These are phyloP conservation scores for Raffaelea ambrosiae DNA, from an alignment of 2,329 filamentous ascomycete species.

Conservation along the genomic window DNA sequence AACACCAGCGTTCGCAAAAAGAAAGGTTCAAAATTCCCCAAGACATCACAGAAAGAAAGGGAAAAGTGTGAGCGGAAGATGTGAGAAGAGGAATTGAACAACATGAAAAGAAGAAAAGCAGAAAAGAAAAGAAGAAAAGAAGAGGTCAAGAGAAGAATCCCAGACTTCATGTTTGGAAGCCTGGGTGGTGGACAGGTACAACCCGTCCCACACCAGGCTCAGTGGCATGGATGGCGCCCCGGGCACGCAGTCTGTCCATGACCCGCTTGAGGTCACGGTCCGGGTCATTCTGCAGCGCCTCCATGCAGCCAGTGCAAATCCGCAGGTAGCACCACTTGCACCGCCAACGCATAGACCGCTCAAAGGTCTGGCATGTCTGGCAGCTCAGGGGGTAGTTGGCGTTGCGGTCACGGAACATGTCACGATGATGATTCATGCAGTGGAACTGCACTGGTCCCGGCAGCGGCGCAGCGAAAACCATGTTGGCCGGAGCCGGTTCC, in stretches of 20 bases:
- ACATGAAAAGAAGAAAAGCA: not conserved
- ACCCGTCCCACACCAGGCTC: not conserved
- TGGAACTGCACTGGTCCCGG: slow-evolving; percentile 30
- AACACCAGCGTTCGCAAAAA: not conserved
- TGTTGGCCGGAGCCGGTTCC: slow-evolving; percentile 20
- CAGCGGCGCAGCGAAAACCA: slow-evolving; percentile 31
- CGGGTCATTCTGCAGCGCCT: slow-evolving; percentile 30
- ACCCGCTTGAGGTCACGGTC: slow-evolving; percentile 34
- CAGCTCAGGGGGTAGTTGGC: slow-evolving; percentile 42
- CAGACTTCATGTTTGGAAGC: not conserved
- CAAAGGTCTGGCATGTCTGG: slow-evolving; percentile 40
- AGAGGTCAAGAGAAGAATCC: not conserved
- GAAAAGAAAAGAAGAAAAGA: not conserved
- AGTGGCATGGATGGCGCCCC: not conserved
- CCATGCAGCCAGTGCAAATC: slow-evolving; percentile 40
- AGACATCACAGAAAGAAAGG: not conserved
- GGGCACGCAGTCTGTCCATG: slow-evolving; percentile 20
- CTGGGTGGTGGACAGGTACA: not conserved
- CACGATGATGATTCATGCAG: slow-evolving; percentile 39
- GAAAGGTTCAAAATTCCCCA: not conserved
- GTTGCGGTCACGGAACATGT: slow-evolving; percentile 41
- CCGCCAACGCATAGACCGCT: slow-evolving; percentile 34
- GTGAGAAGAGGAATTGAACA: no score
- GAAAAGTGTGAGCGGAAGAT: not conserved
- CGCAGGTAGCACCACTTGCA: slow-evolving; percentile 44